A percentile compares a stretch with the other conserved stretches of the same genome.
Evolutionary conservation across 179 eudicot genomes (phyloP).

Genomic region (Sideroxylon spinosum): DNA sequence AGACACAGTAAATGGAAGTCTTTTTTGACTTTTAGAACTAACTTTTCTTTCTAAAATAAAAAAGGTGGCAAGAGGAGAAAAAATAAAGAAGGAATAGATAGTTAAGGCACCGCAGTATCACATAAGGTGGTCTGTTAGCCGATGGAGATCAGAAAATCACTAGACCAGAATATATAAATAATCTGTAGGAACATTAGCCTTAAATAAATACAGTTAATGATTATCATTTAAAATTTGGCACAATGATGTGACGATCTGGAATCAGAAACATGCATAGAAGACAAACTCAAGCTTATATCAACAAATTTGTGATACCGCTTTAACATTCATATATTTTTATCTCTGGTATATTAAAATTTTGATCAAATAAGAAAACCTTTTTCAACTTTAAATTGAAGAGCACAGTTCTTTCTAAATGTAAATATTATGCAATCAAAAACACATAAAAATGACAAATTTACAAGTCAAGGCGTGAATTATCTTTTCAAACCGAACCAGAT

Average conservation of each 20-base stretch:
- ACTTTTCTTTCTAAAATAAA: background rate
- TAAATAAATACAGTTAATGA: background rate
- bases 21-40: background rate
- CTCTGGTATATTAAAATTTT: too few species aligned
- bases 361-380: background rate
- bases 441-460: background rate
- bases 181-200: background rate
- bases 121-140: background rate
- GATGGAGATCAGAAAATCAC: background rate
- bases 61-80: too few species aligned
- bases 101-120: background rate
- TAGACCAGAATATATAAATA: background rate
- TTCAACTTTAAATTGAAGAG: background rate
- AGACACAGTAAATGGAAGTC: background rate
- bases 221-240: background rate
- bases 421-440: background rate
- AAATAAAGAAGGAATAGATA: background rate
- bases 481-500: conserved; percentile 2
- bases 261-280: background rate
- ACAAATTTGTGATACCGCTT: too few species aligned
- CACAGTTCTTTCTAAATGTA: background rate
- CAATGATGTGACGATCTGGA: background rate
- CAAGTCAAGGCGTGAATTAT: background rate
- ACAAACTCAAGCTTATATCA: background rate
- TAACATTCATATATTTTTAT: too few species aligned